Evolutionary conservation across 306 rosid species (phyloP).

Genomic region (Quercus engelmannii): DNA sequence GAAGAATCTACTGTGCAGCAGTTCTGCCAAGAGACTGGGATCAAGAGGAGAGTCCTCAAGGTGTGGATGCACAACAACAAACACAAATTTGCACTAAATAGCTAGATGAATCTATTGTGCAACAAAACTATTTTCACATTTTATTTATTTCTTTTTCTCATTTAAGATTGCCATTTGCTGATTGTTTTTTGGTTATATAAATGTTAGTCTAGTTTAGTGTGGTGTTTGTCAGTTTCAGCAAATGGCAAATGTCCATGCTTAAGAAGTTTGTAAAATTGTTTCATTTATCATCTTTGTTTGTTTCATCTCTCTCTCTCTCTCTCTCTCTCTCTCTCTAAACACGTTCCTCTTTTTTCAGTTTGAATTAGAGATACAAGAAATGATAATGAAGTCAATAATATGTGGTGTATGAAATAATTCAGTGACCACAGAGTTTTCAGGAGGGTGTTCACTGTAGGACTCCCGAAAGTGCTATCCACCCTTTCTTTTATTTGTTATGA

Average conservation of each 20-base stretch:
- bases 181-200: not conserved
- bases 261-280: not conserved
- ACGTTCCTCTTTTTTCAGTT: not conserved
- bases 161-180: not conserved
- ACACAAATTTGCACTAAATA: slow-evolving; percentile 34
- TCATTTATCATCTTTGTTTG: not conserved
- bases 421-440: not conserved
- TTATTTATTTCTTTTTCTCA: not conserved
- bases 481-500: not conserved
- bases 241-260: not conserved
- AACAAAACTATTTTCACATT: too few species aligned
- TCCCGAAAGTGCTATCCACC: too few species aligned
- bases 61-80: slow-evolving; percentile 77
- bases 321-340: too few species aligned
- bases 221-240: not conserved
- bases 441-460: too few species aligned
- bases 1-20: slow-evolving; percentile 45
- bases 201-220: not conserved
- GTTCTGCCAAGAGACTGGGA: slow-evolving; percentile 55
- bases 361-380: not conserved
- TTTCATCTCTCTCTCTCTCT: not conserved
- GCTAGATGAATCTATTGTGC: not conserved
- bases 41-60: slow-evolving; percentile 54
- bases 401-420: not conserved
- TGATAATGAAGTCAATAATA: not conserved